phyloP scores from a whole-genome alignment of 2,329 filamentous ascomycete species.

The Colletotrichum sp. region DNA sequence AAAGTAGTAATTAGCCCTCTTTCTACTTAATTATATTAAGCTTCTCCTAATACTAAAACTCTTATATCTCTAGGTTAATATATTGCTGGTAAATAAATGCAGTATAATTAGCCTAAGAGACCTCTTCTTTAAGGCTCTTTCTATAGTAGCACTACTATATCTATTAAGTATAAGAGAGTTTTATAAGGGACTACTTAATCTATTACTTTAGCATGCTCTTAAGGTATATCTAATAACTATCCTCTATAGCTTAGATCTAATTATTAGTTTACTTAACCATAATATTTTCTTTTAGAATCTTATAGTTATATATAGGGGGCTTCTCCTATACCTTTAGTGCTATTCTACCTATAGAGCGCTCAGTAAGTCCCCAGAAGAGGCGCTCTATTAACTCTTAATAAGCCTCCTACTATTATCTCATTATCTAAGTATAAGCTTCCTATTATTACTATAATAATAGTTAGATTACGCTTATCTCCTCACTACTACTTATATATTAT shows the following conservation, averaged over 20 bases:
- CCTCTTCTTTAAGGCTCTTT: background rate
- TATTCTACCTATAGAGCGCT: background rate
- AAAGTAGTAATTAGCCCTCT: background rate
- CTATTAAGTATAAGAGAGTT: background rate
- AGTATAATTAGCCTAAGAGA: background rate
- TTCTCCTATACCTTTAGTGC: background rate
- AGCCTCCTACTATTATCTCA: too few species aligned
- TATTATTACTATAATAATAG: too few species aligned
- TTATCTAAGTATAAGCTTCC: too few species aligned
- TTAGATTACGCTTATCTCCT: too few species aligned
- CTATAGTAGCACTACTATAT: background rate
- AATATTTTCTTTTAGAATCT: background rate
- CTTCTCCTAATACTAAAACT: background rate
- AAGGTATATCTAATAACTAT: background rate
- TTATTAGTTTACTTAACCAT: background rate
- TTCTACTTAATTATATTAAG: background rate
- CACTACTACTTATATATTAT: too few species aligned
- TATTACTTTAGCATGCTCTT: background rate
- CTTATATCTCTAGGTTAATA: background rate
- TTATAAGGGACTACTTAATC: background rate
- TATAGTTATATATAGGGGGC: background rate
- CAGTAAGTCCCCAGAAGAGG: fast-evolving
- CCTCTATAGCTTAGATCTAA: background rate
- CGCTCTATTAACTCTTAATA: background rate
- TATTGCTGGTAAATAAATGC: background rate